Base-by-base conservation (phyloP, 345 rosid genomes). In the Gossypium sturtianum region DNA sequence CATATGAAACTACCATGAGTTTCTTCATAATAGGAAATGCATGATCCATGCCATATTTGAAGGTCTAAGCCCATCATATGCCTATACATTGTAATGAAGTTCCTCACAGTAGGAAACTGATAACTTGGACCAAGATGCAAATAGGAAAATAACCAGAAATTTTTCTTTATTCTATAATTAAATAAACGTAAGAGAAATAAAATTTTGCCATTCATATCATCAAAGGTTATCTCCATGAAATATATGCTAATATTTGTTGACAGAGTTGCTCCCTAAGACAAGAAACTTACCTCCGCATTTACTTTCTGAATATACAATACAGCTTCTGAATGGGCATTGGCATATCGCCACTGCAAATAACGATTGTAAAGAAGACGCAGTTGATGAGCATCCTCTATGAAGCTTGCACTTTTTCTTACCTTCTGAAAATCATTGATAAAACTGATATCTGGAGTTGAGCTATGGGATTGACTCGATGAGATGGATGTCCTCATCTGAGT, bases 351-450 rank as follows among this genome's bases (percentile, higher is more conserved):
- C 77, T 96, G 99, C 83, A 93, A 75, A 80, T 75, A 83, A 84
- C 97, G 86, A 73, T 93, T 96, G 79, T 96, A 78, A 64, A 96
- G 87, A 76, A 91, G 83, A 76, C 94, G 86, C 60, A 93, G 84
- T 76, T 91, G 97, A 84, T 90, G 97, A 75, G 91, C 99, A 82
- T 93, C 98, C 81, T 93, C 99, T 49, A 93, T 82, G 77, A 79
- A 86, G 84, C 66, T 85, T 63, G 87, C 67, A 75, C 84, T 78
- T 73, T 87, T 96, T 77, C 86, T 89, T 52, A 97, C 97, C 76
- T 82, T 96, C 72, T 88, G 90, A 73, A 91, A 86, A 80, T 96
- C 98, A 0, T 87, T 86, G 69, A 91, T 87, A 83, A 93, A 93
- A 84, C 94, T 93, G 73, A 96, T 94, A 67, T 91, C 99, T 11